Conservation (phyloP, 108 stramenopile species). For the Heterococcus sp. region DNA sequence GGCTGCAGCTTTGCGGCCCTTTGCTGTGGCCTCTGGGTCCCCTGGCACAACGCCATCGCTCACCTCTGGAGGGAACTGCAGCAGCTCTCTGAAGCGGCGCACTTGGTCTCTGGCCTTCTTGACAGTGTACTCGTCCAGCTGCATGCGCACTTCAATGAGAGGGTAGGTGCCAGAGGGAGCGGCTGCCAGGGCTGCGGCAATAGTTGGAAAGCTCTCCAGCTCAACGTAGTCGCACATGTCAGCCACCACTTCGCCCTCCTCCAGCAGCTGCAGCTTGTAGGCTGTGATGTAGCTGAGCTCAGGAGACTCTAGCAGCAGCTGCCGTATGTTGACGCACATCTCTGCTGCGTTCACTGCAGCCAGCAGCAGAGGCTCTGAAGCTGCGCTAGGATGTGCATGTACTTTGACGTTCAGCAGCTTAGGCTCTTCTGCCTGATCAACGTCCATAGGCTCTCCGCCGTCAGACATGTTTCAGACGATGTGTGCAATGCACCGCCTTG, state of each 20-base stretch:
- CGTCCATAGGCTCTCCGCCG: not conserved
- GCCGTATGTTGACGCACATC: not conserved
- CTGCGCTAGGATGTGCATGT: not conserved
- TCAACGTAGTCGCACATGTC: constrained; percentile 45
- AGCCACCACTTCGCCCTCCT: constrained; percentile 4
- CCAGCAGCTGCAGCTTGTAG: not conserved
- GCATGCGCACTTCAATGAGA: constrained; percentile 35
- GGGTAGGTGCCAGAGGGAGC: no score
- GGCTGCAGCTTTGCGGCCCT: not conserved
- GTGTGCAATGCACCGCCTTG: no score
- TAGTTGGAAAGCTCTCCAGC: constrained; percentile 6
- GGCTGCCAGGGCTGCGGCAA: constrained; percentile 18
- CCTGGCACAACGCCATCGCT: constrained; percentile 21
- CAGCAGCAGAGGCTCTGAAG: not conserved
- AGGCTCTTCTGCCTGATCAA: not conserved
- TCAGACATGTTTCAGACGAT: no score
- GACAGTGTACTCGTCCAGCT: constrained; percentile 44
- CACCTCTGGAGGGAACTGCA: constrained; percentile 34
- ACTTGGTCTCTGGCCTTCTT: constrained; percentile 51
- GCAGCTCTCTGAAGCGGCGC: constrained; percentile 43
- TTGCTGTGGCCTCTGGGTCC: not conserved
- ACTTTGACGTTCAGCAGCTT: not conserved
- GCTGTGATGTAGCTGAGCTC: not conserved
- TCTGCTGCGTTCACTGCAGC: not conserved
- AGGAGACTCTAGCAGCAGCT: not conserved